Conservation (phyloP, 2,329 filamentous ascomycete genomes). For the Neonectria ditissima region DNA sequence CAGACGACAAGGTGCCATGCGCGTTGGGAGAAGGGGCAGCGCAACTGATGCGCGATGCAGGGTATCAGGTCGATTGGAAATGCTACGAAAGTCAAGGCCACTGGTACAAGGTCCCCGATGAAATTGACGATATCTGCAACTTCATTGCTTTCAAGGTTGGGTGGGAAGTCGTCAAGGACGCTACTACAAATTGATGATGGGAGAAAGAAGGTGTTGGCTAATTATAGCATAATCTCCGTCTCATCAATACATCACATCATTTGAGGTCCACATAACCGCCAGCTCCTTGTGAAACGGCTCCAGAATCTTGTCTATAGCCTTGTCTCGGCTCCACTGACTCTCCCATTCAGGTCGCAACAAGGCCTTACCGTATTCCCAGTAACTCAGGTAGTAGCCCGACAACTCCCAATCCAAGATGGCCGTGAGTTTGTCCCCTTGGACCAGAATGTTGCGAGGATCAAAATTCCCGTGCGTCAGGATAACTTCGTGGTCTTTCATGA, state of each 20-base stretch:
- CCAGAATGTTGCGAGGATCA: conserved; percentile 24
- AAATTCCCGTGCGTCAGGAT: conserved; percentile 29
- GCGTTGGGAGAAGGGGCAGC: conserved; percentile 48
- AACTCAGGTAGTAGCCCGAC: conserved; percentile 24
- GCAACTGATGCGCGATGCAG: no score
- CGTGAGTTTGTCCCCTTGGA: conserved; percentile 17
- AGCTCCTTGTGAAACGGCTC: conserved; percentile 23
- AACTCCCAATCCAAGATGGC: conserved; percentile 29
- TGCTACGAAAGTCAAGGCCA: no score
- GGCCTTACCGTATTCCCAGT: conserved; percentile 30
- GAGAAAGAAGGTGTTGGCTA: no score
- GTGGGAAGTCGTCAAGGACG: no score
- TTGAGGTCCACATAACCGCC: conserved; percentile 20
- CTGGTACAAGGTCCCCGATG: no score
- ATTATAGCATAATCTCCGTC: no score
- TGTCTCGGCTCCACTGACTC: conserved; percentile 8
- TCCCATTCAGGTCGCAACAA: conserved; percentile 20
- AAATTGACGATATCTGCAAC: no score
- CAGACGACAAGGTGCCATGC: conserved; percentile 53
- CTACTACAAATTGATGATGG: no score
- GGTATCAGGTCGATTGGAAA: no score
- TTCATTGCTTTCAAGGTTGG: no score
- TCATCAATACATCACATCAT: conserved; percentile 12
- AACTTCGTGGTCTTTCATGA: conserved; percentile 32
- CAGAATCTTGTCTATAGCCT: conserved; percentile 21